Evolutionary conservation across 2,329 filamentous ascomycete species (phyloP).

Genomic region (Neonectria sp.): DNA sequence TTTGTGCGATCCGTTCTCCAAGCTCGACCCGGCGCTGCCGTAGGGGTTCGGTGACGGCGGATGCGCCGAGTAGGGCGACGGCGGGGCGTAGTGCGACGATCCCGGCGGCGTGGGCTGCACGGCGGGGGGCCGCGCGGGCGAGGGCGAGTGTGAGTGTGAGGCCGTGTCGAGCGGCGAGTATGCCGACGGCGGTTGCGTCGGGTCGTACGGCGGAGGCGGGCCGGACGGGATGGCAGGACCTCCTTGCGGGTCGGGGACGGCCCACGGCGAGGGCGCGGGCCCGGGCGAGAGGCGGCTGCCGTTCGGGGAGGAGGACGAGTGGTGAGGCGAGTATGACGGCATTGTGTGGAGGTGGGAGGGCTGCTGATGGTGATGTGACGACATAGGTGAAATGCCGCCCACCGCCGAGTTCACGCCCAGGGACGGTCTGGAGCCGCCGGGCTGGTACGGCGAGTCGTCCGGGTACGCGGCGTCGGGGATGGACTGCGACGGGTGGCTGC

Average conservation of each 20-base stretch:
- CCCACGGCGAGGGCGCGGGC: conserved; percentile 33
- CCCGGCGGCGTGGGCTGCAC: conserved; percentile 14
- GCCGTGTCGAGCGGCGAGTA: conserved; percentile 41
- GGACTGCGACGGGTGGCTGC: conserved; percentile 48
- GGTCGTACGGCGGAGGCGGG: conserved; percentile 49
- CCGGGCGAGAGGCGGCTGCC: not conserved
- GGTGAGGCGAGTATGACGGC: conserved; percentile 32
- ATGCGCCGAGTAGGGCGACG: conserved; percentile 25
- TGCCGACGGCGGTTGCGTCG: conserved; percentile 44
- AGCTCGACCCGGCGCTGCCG: conserved; percentile 35
- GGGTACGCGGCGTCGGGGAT: conserved; percentile 52
- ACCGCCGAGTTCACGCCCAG: conserved; percentile 24
- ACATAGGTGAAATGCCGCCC: conserved; percentile 15
- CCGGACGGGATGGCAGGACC: conserved; percentile 35
- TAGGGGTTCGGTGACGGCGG: conserved; percentile 38
- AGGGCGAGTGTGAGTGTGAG: conserved; percentile 25
- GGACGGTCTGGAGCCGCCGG: conserved; percentile 15
- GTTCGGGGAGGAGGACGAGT: conserved; percentile 14
- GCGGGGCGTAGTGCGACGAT: conserved; percentile 35
- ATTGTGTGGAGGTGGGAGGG: conserved; percentile 23
- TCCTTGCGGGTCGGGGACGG: conserved; percentile 12
- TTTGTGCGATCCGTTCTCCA: conserved; percentile 38
- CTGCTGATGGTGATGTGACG: conserved; percentile 29
- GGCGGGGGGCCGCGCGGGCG: conserved; percentile 7
- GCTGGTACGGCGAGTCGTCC: conserved; percentile 49